A percentile compares a stretch with the other conserved stretches of the same genome.
Evolutionary conservation across 192 early-diverging fungal species (phyloP).

Genomic region (Gonapodya sp.): DNA sequence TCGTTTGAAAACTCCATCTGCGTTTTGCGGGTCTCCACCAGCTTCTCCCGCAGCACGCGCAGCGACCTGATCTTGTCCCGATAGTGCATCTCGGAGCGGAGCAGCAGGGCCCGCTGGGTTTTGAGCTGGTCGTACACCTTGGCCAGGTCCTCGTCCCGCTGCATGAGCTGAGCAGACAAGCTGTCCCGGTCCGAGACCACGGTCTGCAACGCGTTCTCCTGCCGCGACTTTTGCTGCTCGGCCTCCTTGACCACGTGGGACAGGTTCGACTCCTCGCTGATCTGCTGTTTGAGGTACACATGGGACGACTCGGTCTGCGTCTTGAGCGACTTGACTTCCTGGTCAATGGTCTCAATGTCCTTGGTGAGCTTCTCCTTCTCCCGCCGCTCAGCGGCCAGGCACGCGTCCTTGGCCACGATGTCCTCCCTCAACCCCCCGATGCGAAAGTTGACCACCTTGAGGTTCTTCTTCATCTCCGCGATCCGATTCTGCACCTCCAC

Average conservation of each 20-base stretch:
- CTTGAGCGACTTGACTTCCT: slow-evolving; percentile 43
- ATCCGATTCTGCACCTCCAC: slow-evolving; percentile 51
- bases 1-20: slow-evolving; percentile 20
- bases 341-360: slow-evolving; percentile 44
- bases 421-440: slow-evolving; percentile 58
- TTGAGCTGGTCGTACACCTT: slow-evolving; percentile 49
- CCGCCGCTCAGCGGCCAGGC: slow-evolving; percentile 31
- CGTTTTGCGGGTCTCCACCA: slow-evolving; percentile 18
- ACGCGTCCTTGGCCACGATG: slow-evolving; percentile 40
- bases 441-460: slow-evolving; percentile 59
- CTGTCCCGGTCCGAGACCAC: slow-evolving; percentile 49
- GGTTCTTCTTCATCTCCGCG: slow-evolving; percentile 48
- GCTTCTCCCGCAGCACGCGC: slow-evolving; percentile 19
- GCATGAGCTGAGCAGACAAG: slow-evolving; percentile 40
- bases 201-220: slow-evolving; percentile 48
- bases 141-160: slow-evolving; percentile 44
- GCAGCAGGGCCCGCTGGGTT: slow-evolving; percentile 33
- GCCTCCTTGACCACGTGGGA: slow-evolving; percentile 59
- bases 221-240: slow-evolving; percentile 40
- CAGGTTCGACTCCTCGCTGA: slow-evolving; percentile 41
- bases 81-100: slow-evolving; percentile 38
- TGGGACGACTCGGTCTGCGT: slow-evolving; percentile 51
- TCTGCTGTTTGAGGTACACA: slow-evolving; percentile 40
- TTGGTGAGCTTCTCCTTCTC: slow-evolving; percentile 37
- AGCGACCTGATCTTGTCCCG: slow-evolving; percentile 18